A percentile compares a stretch with the other conserved stretches of the same genome.
Evolutionary conservation across 371 early-diverging fungal species (phyloP).

Genomic region (Actinomortierella wolfii): DNA sequence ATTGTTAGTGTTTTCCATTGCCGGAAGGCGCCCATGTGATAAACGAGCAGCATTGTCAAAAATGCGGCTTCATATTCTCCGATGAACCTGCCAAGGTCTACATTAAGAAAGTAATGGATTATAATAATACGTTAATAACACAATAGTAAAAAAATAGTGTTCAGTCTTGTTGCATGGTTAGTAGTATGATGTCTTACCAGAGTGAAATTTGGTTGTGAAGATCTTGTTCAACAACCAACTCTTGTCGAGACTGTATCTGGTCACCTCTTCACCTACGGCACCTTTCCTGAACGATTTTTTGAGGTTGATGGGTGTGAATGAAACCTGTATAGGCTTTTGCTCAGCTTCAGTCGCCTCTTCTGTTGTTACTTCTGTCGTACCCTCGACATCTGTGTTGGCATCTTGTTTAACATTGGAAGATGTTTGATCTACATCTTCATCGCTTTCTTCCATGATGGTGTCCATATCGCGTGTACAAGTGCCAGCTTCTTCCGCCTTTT

Average conservation of each 20-base stretch:
- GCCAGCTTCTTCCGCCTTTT: neutral
- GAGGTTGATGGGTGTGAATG: conserved; percentile 75
- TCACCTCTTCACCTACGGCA: conserved; percentile 72
- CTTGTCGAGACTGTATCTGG: conserved; percentile 89
- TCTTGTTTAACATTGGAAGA: conserved; percentile 33
- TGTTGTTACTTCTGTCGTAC: conserved; percentile 3
- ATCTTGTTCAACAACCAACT: conserved; percentile 75
- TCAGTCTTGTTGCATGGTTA: too few species aligned
- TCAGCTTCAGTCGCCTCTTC: neutral
- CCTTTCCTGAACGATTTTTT: conserved; percentile 80
- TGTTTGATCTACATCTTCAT: conserved; percentile 33
- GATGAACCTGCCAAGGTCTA: conserved; percentile 23
- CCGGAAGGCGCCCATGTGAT: conserved; percentile 44
- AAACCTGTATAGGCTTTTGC: neutral
- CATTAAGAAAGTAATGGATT: too few species aligned
- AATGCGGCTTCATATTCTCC: conserved; percentile 43
- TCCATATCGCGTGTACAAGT: neutral
- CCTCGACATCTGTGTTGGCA: conserved; percentile 50
- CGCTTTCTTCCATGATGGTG: neutral
- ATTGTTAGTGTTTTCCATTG: conserved; percentile 46
- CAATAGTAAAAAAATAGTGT: neutral
- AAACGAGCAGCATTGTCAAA: conserved; percentile 40
- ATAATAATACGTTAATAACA: too few species aligned
- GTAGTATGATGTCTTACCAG: conserved; percentile 30
- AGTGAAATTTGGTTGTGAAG: conserved; percentile 20